Base-by-base conservation (phyloP, 2,329 filamentous ascomycete species). In the Pseudopyricularia cyperi region DNA sequence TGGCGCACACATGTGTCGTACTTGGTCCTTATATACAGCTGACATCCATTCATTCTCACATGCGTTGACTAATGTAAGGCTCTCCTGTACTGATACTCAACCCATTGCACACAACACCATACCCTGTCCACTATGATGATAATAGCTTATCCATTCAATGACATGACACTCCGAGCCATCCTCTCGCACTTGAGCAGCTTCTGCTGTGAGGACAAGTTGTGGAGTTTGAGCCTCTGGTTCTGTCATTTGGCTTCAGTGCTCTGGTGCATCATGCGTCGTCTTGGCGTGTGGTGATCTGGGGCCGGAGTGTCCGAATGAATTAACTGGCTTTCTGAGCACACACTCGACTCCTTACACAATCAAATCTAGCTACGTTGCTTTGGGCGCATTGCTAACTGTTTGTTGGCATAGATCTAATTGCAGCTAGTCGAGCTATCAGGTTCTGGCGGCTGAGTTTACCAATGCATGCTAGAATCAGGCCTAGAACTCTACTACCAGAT, bases 121-220 rank as follows among this genome's bases (percentile, higher is more conserved):
- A 35, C 53, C 53, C 49, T 50, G 22, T 34, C 19, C 44, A 39
- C 32, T 58, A 68, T 78, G 76, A 80, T 80, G 76, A 80, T 69
- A 73, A 74, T 65, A 81, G 82, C 80, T 80, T 82, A 85, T 85
- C 82, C 82, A 85, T 85, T 85, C 82, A 77, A 83, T 79, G 75
- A 85, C 73, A 66, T 75, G 76, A 68, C 69, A 70, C 65, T 72
- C 82, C 83, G 73, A 85, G 81, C 78, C 77, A 80, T 78, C 71
- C 85, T 87, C 76, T 78, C 83, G 67, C 80, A 86, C 83, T 78
- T 65, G 71, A 88, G 80, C 64, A 66, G 61, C 61, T 61, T 58
- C 60, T 66, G 63, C 62, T 68, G 75, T 71, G 68, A 87, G 74
- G 83, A 87, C 68, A 65, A 76, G 84, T 87, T 83, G 84, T 87